Conservation (phyloP, 2,329 filamentous ascomycete species). For the Rhinocladiella similis region DNA sequence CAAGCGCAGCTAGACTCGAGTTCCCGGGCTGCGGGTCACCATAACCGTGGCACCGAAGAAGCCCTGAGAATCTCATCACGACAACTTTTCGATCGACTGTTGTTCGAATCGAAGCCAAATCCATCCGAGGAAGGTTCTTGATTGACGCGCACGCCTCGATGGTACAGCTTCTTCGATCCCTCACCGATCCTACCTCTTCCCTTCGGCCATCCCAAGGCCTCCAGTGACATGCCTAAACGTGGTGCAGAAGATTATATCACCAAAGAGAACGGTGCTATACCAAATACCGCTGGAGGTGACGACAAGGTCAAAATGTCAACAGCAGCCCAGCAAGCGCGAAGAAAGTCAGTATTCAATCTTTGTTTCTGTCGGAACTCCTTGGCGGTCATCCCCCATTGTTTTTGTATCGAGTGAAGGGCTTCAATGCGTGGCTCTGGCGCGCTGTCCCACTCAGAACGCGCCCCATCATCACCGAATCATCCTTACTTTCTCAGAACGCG, state of each 20-base stretch:
- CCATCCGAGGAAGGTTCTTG: not conserved
- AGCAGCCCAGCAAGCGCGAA: constrained; percentile 54
- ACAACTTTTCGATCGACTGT: not conserved
- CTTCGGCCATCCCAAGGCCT: constrained; percentile 9
- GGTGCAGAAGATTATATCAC: constrained; percentile 25
- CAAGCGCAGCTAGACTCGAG: constrained; percentile 8
- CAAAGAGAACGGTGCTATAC: constrained; percentile 27
- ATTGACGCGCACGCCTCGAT: constrained; percentile 22
- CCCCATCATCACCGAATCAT: not conserved
- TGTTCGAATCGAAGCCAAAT: not conserved
- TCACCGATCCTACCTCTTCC: constrained; percentile 32
- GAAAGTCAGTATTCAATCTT: constrained; percentile 50
- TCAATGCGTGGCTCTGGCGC: constrained; percentile 2
- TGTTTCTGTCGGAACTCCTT: not conserved
- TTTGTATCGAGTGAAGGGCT: no score
- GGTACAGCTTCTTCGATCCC: constrained; percentile 9
- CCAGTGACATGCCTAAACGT: constrained; percentile 28
- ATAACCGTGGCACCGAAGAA: not conserved
- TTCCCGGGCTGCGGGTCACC: not conserved
- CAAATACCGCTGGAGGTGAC: constrained; percentile 14
- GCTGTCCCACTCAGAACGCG: not conserved
- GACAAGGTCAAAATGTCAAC: constrained; percentile 53
- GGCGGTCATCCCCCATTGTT: no score
- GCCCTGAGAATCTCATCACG: not conserved
- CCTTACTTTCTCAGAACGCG: not conserved